These are phyloP conservation scores for Kuraishia ogatae DNA, from an alignment of 805 yeast genomes.

Conservation along the genomic window DNA sequence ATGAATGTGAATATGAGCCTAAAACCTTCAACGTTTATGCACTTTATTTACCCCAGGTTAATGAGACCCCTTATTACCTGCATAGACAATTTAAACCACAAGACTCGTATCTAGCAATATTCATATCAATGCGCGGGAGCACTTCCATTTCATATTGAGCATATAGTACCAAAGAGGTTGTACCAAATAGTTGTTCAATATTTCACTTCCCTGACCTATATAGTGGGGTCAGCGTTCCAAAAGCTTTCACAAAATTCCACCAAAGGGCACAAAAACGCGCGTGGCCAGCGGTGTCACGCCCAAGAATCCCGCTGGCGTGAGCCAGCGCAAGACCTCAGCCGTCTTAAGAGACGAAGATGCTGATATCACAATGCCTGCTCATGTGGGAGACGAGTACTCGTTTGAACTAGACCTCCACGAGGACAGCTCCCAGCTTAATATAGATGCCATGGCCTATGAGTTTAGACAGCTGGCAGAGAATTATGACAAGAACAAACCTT, in stretches of 20 bases:
- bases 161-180: background rate
- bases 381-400: background rate
- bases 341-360: background rate
- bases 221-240: background rate
- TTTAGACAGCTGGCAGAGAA: background rate
- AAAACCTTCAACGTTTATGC: background rate
- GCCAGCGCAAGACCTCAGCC: background rate
- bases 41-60: background rate
- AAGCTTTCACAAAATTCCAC: background rate
- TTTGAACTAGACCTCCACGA: conserved; percentile 1
- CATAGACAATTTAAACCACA: no score
- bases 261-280: background rate
- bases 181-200: background rate
- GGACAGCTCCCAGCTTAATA: background rate
- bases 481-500: background rate
- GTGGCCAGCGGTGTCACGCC: background rate
- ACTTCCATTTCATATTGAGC: background rate
- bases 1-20: background rate
- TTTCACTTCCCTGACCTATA: background rate
- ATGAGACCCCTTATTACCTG: background rate
- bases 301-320: background rate
- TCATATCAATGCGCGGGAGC: background rate
- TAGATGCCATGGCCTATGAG: background rate
- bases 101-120: no score
- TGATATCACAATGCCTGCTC: background rate